Conservation (phyloP, 116 monocot species). For the Trichopus zeylanicus region DNA sequence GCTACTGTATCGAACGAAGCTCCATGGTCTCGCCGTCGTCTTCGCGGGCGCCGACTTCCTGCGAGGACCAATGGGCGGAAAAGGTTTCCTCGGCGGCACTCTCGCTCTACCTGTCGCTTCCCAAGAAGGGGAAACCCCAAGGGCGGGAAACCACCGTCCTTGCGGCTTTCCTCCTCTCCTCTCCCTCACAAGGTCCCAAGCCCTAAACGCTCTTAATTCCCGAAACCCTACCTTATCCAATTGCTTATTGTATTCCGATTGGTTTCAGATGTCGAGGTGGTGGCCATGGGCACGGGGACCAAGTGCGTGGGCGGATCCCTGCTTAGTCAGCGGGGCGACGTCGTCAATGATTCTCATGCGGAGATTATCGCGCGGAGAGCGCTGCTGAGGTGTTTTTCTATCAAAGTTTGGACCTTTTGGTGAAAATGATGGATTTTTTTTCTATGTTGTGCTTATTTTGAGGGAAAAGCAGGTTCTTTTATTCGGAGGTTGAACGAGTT, state of each 20-base stretch:
- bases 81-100: conserved; percentile 32
- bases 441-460: background rate
- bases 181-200: conserved; percentile 32
- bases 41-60: background rate
- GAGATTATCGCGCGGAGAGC: conserved; percentile 83
- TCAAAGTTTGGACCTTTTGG: background rate
- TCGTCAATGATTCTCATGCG: conserved; percentile 88
- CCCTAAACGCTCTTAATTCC: background rate
- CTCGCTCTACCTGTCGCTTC: conserved; percentile 55
- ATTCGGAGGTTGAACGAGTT: conserved; percentile 44
- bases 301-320: conserved; percentile 83
- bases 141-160: conserved; percentile 78
- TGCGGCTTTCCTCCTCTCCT: conserved; percentile 79
- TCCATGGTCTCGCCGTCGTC: background rate
- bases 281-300: conserved; percentile 82
- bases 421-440: background rate
- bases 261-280: conserved; percentile 39
- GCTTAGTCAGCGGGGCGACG: conserved; percentile 68
- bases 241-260: background rate
- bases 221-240: background rate
- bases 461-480: conserved; percentile 36
- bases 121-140: conserved; percentile 94
- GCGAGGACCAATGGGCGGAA: conserved; percentile 31
- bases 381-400: conserved; percentile 43
- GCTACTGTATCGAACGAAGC: background rate